phyloP scores from a whole-genome alignment of 83 land plant species.

The Thuja plicata region DNA sequence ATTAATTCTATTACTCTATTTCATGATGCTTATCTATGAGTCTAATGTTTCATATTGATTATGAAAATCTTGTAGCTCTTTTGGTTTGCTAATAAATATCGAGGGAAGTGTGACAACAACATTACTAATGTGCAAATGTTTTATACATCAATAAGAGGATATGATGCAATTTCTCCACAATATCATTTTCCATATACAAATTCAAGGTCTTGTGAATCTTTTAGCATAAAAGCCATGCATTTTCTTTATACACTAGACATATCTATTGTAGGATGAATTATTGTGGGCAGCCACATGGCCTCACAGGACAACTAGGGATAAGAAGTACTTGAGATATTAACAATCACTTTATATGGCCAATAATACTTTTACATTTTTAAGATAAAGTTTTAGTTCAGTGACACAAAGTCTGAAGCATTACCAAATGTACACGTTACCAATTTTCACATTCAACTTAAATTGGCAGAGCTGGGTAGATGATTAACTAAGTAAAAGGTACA shows the following conservation, averaged over 20 bases:
- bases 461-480: too few relatives aligned
- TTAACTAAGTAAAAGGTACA: too few relatives aligned
- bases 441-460: too few relatives aligned
- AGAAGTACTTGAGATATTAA: slow-evolving; percentile 31
- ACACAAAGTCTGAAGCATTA: too few relatives aligned
- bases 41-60: not conserved
- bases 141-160: slow-evolving; percentile 33
- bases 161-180: slow-evolving; percentile 9
- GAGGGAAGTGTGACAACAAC: slow-evolving; percentile 38
- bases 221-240: not conserved
- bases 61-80: slow-evolving; percentile 22
- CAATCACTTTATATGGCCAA: too few relatives aligned
- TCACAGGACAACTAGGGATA: slow-evolving; percentile 31
- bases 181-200: not conserved
- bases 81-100: slow-evolving; percentile 26
- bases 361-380: too few relatives aligned
- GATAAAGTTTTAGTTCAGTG: too few relatives aligned
- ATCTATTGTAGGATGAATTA: slow-evolving; percentile 40
- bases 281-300: too few relatives aligned
- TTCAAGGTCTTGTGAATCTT: not conserved
- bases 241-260: not conserved
- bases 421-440: too few relatives aligned
- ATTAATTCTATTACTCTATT: not conserved
- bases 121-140: slow-evolving; percentile 23
- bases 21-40: not conserved